phyloP scores from a whole-genome alignment of 768 basidiomycete species.

The Collybia mongolica region DNA sequence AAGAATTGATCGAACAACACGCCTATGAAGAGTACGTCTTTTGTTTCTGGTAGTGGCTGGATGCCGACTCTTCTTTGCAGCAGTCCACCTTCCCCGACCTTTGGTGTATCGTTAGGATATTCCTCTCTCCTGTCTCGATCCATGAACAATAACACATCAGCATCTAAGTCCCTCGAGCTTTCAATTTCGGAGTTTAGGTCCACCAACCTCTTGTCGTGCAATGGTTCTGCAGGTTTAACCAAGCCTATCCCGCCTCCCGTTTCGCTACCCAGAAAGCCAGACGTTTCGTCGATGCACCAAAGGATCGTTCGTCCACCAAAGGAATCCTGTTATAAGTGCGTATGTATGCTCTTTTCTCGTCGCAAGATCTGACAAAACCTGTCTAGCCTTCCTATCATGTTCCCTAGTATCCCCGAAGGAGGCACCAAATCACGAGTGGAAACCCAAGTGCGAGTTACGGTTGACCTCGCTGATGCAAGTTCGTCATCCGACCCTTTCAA shows the following conservation, averaged over 20 bases:
- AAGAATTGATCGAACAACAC: slow-evolving; percentile 73
- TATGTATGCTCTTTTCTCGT: slow-evolving; percentile 13
- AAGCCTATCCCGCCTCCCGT: slow-evolving; percentile 70
- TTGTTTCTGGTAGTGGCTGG: slow-evolving; percentile 11
- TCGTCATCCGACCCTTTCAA: slow-evolving; percentile 58
- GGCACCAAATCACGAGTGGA: slow-evolving; percentile 95
- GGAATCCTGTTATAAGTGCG: slow-evolving; percentile 76
- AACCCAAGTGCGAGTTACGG: slow-evolving; percentile 84
- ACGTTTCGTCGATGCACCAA: slow-evolving; percentile 46
- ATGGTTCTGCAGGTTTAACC: slow-evolving; percentile 45
- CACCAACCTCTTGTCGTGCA: slow-evolving; percentile 28
- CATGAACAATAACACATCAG: slow-evolving; percentile 14
- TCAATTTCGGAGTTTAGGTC: slow-evolving; percentile 26
- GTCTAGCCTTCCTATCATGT: slow-evolving; percentile 72
- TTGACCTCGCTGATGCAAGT: slow-evolving; percentile 74
- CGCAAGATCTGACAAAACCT: slow-evolving; percentile 8
- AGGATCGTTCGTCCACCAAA: slow-evolving; percentile 70
- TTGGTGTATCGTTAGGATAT: slow-evolving; percentile 27
- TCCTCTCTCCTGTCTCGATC: slow-evolving; percentile 29
- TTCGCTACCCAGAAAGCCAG: slow-evolving; percentile 53
- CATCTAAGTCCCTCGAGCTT: slow-evolving; percentile 16
- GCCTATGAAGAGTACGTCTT: slow-evolving; percentile 72
- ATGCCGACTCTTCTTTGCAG: slow-evolving; percentile 10
- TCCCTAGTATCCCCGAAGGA: slow-evolving; percentile 77
- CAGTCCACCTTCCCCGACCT: slow-evolving; percentile 34